These are phyloP conservation scores for Mariannaea elegans DNA, from an alignment of 2,329 filamentous ascomycete genomes.

Conservation along the genomic window DNA sequence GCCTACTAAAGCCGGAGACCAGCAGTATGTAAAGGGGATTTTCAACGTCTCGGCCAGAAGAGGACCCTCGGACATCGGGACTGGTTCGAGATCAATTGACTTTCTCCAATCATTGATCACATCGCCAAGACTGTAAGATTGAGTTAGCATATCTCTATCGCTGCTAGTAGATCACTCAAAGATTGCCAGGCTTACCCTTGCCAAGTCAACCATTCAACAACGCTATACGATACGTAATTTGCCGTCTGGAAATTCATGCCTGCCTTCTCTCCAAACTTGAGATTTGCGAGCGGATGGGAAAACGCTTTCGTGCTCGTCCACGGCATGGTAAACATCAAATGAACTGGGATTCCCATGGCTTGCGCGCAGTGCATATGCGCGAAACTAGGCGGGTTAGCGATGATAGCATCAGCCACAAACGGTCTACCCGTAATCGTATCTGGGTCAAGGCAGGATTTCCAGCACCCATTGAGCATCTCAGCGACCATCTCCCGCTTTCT, in stretches of 20 bases:
- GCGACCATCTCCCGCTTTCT: constrained; percentile 39
- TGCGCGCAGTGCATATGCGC: constrained; percentile 59
- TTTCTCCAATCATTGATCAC: constrained; percentile 32
- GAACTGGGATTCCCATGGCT: constrained; percentile 53
- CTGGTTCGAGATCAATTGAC: constrained; percentile 22
- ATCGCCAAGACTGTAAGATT: constrained; percentile 22
- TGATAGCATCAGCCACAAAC: constrained; percentile 60
- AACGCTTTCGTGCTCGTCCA: constrained; percentile 79
- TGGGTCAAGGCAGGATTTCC: constrained; percentile 38
- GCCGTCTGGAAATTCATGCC: constrained; percentile 62
- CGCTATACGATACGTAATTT: constrained; percentile 75
- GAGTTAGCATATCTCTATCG: neutral
- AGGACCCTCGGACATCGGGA: constrained; percentile 68
- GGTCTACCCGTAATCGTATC: constrained; percentile 37
- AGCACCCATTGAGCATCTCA: constrained; percentile 43
- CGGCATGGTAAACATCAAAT: constrained; percentile 70
- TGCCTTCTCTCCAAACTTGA: constrained; percentile 58
- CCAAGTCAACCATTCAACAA: constrained; percentile 82
- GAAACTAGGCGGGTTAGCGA: constrained; percentile 61
- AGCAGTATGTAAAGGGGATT: constrained; percentile 82
- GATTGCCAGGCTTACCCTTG: constrained; percentile 59
- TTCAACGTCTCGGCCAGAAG: constrained; percentile 73
- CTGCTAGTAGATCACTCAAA: neutral
- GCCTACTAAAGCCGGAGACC: constrained; percentile 73
- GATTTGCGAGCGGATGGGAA: constrained; percentile 76